Conservation (phyloP, 192 early-diverging fungal genomes). For the Coemansia sp. region DNA sequence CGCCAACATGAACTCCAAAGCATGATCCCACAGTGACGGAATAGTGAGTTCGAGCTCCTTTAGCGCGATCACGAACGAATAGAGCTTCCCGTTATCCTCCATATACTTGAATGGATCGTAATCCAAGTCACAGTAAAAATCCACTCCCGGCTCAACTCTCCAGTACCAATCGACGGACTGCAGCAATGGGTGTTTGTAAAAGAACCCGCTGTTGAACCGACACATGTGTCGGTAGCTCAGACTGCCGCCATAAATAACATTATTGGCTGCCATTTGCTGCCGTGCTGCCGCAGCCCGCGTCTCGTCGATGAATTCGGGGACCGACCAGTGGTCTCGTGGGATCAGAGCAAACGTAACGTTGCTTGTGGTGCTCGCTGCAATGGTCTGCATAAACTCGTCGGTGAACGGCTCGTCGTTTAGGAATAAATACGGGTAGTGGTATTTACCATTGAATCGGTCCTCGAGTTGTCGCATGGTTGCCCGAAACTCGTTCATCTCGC, state of each 20-base stretch:
- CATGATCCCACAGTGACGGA: conserved; percentile 59
- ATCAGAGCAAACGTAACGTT: conserved; percentile 61
- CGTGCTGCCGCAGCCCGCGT: conserved; percentile 33
- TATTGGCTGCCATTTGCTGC: conserved; percentile 60
- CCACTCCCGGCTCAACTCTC: conserved; percentile 85
- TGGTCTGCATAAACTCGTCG: conserved; percentile 54
- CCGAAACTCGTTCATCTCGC: conserved; percentile 56
- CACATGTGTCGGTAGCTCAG: conserved; percentile 92
- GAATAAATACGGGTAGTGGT: conserved; percentile 75
- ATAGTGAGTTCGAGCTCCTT: conserved; percentile 59
- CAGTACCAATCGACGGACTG: conserved; percentile 82
- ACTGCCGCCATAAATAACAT: conserved; percentile 73
- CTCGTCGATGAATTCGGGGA: conserved; percentile 56
- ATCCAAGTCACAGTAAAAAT: conserved; percentile 79
- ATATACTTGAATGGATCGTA: conserved; percentile 87
- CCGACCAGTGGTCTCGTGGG: conserved; percentile 56
- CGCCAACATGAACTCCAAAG: conserved; percentile 42
- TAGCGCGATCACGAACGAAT: conserved; percentile 65
- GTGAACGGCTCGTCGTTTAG: conserved; percentile 70
- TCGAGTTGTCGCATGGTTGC: conserved; percentile 62
- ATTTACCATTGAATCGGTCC: conserved; percentile 64
- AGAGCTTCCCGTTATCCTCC: conserved; percentile 72
- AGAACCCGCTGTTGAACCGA: conserved; percentile 61
- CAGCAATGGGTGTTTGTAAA: conserved; percentile 71
- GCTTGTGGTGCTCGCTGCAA: conserved; percentile 52